Evolutionary conservation across 306 rosid genomes (phyloP).

Genomic region (barrel medic (Medicago truncatula)): MtrunA17r5.0-ANR NC_053044.1:46515001-46515500

Average conservation of each 20-base stretch:
- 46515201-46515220: constrained; percentile 19
- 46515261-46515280: constrained; percentile 27
- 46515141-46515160: constrained; percentile 13
- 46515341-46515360: constrained; percentile 16
- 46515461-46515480: constrained; percentile 37
- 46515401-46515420: constrained; percentile 24
- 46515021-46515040: constrained; percentile 40
- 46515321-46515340: constrained; percentile 33
- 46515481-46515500: not conserved
- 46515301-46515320: constrained; percentile 21
- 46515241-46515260: constrained; percentile 31
- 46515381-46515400: constrained; percentile 35
- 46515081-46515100: constrained; percentile 36
- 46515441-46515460: constrained; percentile 27
- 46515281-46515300: constrained; percentile 36
- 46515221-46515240: constrained; percentile 27
- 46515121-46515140: constrained; percentile 24
- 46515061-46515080: constrained; percentile 33
- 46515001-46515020: constrained; percentile 35
- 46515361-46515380: not conserved
- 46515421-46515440: constrained; percentile 2
- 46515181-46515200: constrained; percentile 9
- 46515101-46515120: constrained; percentile 20
- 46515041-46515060: constrained; percentile 30
- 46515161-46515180: constrained; percentile 40